phyloP scores from a whole-genome alignment of 169 alveolate species.

The Plasmodium chabaudi region DNA sequence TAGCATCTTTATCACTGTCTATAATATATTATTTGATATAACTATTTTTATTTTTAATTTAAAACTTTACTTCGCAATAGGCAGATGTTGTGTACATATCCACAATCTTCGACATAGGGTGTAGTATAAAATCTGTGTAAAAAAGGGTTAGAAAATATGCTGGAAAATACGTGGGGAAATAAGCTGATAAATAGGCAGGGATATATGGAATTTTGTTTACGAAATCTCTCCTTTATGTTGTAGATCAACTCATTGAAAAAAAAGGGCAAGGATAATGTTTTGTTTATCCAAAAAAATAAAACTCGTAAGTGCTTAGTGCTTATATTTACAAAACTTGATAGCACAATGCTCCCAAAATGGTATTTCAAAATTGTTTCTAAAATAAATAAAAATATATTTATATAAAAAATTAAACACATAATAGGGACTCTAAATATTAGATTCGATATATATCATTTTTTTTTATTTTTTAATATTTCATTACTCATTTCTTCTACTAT shows the following conservation, averaged over 20 bases:
- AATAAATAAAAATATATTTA: conserved; percentile 1
- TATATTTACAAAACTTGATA: conserved; percentile 56
- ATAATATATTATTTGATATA: neutral
- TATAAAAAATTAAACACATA: too few species aligned
- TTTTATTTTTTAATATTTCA: neutral
- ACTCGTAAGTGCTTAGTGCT: conserved; percentile 39
- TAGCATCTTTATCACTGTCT: neutral
- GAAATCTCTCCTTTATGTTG: conserved; percentile 38
- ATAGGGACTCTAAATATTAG: too few species aligned
- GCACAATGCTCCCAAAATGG: conserved; percentile 54
- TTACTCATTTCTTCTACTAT: conserved; percentile 52
- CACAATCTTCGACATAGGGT: conserved; percentile 37
- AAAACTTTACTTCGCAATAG: conserved; percentile 46
- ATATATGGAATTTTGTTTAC: neutral
- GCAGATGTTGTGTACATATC: conserved; percentile 50
- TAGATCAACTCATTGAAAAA: conserved; percentile 27
- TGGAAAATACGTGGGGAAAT: neutral
- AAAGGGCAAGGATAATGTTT: conserved; percentile 63
- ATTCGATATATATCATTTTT: too few species aligned
- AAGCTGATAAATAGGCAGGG: neutral
- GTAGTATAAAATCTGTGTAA: conserved; percentile 25
- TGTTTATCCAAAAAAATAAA: conserved; percentile 59
- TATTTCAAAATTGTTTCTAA: conserved; percentile 49
- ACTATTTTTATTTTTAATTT: neutral
- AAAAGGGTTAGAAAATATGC: neutral